Conservation (phyloP, 306 rosid species). For the Pueraria montana region DNA sequence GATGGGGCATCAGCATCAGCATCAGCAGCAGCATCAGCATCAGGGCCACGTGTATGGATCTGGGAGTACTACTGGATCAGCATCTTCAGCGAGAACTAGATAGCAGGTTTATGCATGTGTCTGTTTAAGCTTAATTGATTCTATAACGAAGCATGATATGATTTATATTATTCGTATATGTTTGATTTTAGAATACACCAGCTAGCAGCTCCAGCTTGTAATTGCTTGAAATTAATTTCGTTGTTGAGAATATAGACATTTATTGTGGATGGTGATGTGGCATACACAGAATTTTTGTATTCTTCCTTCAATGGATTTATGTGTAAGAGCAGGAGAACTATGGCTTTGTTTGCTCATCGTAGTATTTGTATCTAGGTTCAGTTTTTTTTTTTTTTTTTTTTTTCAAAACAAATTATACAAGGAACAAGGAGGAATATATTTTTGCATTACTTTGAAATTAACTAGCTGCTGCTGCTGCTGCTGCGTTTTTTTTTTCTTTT, state of each 20-base stretch:
- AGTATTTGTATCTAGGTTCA: not conserved
- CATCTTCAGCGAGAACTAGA: constrained; percentile 57
- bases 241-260: constrained; percentile 19
- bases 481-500: not conserved
- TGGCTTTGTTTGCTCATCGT: not conserved
- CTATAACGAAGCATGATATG: not conserved
- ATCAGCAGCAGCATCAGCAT: constrained; percentile 29
- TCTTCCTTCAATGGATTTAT: not conserved
- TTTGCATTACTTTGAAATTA: not conserved
- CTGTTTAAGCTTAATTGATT: not conserved
- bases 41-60: constrained; percentile 64
- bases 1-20: constrained; percentile 58
- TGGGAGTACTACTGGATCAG: constrained; percentile 52
- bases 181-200: constrained; percentile 14
- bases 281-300: not conserved
- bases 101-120: not conserved
- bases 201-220: not conserved
- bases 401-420: not conserved
- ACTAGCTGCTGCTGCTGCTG: not conserved
- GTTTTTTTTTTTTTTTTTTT: not conserved
- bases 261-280: constrained; percentile 37
- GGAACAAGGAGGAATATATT: not conserved
- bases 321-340: not conserved
- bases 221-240: constrained; percentile 27
- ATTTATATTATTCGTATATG: not conserved